Evolutionary conservation across 2,329 filamentous ascomycete genomes (phyloP).

Genomic region (Pseudocercospora musae): DNA sequence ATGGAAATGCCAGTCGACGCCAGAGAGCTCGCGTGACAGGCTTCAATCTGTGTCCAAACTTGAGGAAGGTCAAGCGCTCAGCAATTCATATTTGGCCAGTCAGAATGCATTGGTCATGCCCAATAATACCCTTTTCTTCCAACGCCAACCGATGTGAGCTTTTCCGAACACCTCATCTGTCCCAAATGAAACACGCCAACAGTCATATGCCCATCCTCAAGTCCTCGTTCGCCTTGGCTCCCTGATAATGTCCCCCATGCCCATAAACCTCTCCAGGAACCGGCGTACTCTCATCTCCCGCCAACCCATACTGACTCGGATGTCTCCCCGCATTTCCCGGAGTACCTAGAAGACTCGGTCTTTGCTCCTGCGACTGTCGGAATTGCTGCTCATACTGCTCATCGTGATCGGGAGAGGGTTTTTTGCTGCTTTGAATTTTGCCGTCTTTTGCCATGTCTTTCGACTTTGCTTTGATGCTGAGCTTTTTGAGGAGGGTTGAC

Average conservation of each 20-base stretch:
- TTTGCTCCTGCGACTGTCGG: background rate
- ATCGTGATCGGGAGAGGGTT: background rate
- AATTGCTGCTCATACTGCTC: background rate
- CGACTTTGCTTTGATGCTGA: background rate
- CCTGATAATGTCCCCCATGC: background rate
- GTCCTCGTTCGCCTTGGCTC: background rate
- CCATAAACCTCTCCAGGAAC: background rate
- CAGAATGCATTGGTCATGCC: background rate
- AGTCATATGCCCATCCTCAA: background rate
- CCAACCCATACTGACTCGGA: slow-evolving; percentile 1
- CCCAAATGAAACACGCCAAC: background rate
- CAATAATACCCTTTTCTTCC: background rate
- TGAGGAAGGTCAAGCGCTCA: no score
- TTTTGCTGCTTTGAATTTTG: background rate
- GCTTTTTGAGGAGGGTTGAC: background rate
- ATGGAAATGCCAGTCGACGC: no score
- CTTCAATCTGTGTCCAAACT: no score
- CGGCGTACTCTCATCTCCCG: background rate
- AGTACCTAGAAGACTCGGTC: background rate
- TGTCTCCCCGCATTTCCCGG: background rate
- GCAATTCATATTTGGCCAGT: no score
- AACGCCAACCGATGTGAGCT: no score
- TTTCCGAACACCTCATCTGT: background rate
- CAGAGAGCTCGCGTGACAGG: no score
- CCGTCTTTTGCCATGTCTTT: background rate